These are phyloP conservation scores for Trypanosoma conorhini DNA, from an alignment of 208 protist genomes.

Conservation along the genomic window DNA sequence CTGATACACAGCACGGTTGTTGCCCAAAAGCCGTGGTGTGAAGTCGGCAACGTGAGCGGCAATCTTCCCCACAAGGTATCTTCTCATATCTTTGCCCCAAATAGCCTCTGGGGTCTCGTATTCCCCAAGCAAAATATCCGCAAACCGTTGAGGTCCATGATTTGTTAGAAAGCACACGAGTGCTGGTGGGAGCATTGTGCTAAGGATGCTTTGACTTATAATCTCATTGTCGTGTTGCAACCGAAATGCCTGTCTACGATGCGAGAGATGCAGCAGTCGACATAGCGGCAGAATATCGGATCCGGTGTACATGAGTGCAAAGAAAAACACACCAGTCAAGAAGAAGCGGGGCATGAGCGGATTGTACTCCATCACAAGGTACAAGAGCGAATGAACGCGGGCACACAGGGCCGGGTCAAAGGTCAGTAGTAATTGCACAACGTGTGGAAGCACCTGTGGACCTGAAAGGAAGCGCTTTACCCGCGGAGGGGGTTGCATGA, in stretches of 20 bases:
- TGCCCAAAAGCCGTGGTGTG: slow-evolving; percentile 90
- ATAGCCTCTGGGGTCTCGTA: slow-evolving; percentile 96
- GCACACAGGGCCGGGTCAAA: slow-evolving; percentile 87
- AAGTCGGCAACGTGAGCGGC: slow-evolving; percentile 92
- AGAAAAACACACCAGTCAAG: slow-evolving; percentile 94
- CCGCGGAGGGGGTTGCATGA: slow-evolving; percentile 93
- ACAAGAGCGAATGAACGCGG: slow-evolving; percentile 84
- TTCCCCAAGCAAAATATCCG: slow-evolving; percentile 91
- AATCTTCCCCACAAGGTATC: slow-evolving; percentile 89
- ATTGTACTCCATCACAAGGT: slow-evolving; percentile 90
- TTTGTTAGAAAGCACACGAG: slow-evolving; percentile 94
- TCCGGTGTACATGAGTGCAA: slow-evolving; percentile 94
- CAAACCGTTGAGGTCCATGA: slow-evolving; percentile 91
- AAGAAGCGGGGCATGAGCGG: slow-evolving; percentile 80
- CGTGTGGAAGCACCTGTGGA: slow-evolving; percentile 82
- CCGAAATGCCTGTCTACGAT: slow-evolving; percentile 85
- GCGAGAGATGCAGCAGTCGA: slow-evolving; percentile 76
- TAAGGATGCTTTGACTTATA: slow-evolving; percentile 78
- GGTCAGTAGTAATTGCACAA: slow-evolving; percentile 95
- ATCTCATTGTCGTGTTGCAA: slow-evolving; percentile 56
- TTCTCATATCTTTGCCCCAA: slow-evolving; percentile 94
- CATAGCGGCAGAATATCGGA: slow-evolving; percentile 93
- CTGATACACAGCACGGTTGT: slow-evolving; percentile 88
- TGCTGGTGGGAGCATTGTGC: slow-evolving; percentile 88
- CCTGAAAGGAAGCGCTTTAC: slow-evolving; percentile 90